These are phyloP conservation scores for Pseudevernia furfuracea DNA, from an alignment of 495 filamentous ascomycete species.

Conservation along the genomic window DNA sequence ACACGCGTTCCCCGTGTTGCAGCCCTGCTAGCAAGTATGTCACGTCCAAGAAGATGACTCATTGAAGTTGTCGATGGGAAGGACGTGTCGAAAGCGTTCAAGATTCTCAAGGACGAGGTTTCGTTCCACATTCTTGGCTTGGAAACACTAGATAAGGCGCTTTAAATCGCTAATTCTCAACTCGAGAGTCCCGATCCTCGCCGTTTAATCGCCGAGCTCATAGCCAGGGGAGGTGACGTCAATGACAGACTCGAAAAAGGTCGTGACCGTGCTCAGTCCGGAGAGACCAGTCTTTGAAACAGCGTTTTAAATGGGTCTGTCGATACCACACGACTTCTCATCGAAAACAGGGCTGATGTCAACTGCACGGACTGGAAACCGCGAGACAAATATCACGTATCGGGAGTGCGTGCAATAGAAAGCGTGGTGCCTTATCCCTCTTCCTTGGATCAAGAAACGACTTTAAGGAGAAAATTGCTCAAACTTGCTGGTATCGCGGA, in stretches of 20 bases:
- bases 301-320: rapidly evolving
- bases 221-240: conserved; percentile 3
- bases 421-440: too few species aligned
- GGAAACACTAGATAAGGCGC: background rate
- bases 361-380: conserved; percentile 21
- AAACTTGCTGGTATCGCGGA: too few species aligned
- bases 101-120: background rate
- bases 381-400: too few species aligned
- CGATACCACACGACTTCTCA: background rate
- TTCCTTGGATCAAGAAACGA: too few species aligned
- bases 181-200: too few species aligned
- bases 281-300: background rate
- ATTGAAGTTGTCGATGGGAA: background rate
- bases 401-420: too few species aligned
- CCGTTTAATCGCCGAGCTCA: background rate
- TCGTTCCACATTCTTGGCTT: background rate
- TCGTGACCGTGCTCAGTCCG: too few species aligned
- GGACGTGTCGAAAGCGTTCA: background rate
- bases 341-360: conserved; percentile 22
- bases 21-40: background rate
- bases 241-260: too few species aligned
- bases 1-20: background rate
- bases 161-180: background rate
- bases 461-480: too few species aligned
- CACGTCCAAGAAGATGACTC: background rate